Conservation (phyloP, 805 yeast genomes). For the Candida gorgasii region DNA sequence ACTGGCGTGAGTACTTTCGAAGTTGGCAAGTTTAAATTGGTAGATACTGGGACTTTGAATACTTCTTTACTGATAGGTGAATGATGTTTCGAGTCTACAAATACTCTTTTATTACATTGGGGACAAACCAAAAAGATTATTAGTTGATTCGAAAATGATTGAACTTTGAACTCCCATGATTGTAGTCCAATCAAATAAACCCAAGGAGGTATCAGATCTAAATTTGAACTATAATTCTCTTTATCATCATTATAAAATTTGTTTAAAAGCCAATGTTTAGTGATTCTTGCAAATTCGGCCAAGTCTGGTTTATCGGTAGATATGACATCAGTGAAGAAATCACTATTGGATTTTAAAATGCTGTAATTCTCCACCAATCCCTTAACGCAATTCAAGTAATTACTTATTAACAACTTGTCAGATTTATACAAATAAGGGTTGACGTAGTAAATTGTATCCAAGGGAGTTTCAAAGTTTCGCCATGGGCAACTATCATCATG, state of each 20-base stretch:
- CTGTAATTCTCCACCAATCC: slow-evolving; percentile 26
- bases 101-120: slow-evolving; percentile 38
- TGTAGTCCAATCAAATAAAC: slow-evolving; percentile 33
- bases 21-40: slow-evolving; percentile 21
- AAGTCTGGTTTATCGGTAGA: neutral
- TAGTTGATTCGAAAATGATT: slow-evolving; percentile 25
- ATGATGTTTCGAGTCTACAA: slow-evolving; percentile 21
- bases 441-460: slow-evolving; percentile 34
- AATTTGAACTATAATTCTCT: slow-evolving; percentile 26
- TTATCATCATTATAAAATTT: slow-evolving; percentile 33
- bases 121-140: slow-evolving; percentile 35
- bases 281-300: slow-evolving; percentile 20
- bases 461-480: slow-evolving; percentile 36
- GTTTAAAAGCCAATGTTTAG: slow-evolving; percentile 35
- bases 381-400: slow-evolving; percentile 29
- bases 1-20: slow-evolving; percentile 33
- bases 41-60: slow-evolving; percentile 7
- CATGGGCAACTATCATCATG: slow-evolving; percentile 38
- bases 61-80: slow-evolving; percentile 9
- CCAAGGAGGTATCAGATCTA: slow-evolving; percentile 32
- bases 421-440: slow-evolving; percentile 33
- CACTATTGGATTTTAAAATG: neutral
- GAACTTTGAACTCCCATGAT: slow-evolving; percentile 40
- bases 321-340: slow-evolving; percentile 7
- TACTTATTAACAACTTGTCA: slow-evolving; percentile 27